phyloP scores from a whole-genome alignment of 2,329 filamentous ascomycete genomes.

The Chaetoscypha palmicola region DNA sequence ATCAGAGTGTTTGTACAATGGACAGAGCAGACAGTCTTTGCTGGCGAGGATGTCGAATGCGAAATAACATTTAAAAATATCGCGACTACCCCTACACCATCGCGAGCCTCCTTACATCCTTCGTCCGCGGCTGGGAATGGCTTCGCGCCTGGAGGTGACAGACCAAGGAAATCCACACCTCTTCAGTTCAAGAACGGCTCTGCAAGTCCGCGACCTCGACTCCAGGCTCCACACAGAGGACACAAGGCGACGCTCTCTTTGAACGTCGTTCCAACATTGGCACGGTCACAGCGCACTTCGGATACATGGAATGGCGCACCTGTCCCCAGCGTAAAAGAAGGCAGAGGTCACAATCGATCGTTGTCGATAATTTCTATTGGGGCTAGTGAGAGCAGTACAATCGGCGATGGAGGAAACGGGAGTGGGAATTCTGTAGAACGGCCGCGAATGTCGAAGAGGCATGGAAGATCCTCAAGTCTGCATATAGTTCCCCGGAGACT shows the following conservation, averaged over 20 bases:
- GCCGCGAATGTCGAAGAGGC: constrained; percentile 51
- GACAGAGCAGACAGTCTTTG: constrained; percentile 90
- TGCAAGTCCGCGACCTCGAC: constrained; percentile 40
- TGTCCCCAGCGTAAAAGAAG: constrained; percentile 24
- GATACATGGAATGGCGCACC: constrained; percentile 22
- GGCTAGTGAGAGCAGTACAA: constrained; percentile 35
- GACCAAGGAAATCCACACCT: constrained; percentile 26
- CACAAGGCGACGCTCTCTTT: constrained; percentile 65
- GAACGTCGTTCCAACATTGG: constrained; percentile 39
- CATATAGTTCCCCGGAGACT: constrained; percentile 57
- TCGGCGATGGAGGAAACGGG: constrained; percentile 29
- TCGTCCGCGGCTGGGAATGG: constrained; percentile 19
- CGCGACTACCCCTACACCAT: constrained; percentile 20
- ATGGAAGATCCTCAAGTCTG: constrained; percentile 73
- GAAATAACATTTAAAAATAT: constrained; percentile 95
- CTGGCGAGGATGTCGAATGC: constrained; percentile 92
- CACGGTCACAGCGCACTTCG: constrained; percentile 14
- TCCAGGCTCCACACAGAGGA: constrained; percentile 39
- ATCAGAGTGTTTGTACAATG: constrained; percentile 94
- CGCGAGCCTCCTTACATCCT: constrained; percentile 22
- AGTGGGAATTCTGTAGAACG: constrained; percentile 32
- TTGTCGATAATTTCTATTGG: constrained; percentile 78
- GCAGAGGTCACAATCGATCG: constrained; percentile 65
- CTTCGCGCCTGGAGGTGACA: constrained; percentile 20
- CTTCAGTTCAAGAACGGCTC: constrained; percentile 34